These are phyloP conservation scores for Gynostemma pentaphyllum DNA, from an alignment of 306 rosid genomes.

Conservation along the genomic window DNA sequence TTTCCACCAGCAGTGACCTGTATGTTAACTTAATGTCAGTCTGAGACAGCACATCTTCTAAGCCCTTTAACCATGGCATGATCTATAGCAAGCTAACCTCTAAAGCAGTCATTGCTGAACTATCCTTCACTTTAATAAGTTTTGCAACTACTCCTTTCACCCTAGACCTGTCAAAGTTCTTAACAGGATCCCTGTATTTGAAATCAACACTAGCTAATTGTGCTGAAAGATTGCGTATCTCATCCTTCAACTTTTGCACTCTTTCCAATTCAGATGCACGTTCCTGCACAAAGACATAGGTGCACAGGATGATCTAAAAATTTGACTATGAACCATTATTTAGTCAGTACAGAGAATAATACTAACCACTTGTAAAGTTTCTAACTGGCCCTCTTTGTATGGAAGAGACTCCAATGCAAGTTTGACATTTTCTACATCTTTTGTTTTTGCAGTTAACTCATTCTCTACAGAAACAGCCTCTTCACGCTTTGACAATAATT, in stretches of 20 bases:
- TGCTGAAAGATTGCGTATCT: slow-evolving; percentile 68
- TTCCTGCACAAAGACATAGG: slow-evolving; percentile 39
- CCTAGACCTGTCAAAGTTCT: slow-evolving; percentile 80
- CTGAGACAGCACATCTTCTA: slow-evolving; percentile 10
- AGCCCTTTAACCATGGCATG: slow-evolving; percentile 1
- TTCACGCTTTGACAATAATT: slow-evolving; percentile 65
- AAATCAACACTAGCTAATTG: slow-evolving; percentile 62
- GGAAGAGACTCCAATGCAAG: slow-evolving; percentile 53
- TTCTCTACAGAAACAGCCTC: slow-evolving; percentile 79
- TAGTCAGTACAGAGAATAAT: slow-evolving; percentile 14
- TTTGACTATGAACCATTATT: slow-evolving; percentile 1
- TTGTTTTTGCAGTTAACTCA: slow-evolving; percentile 46
- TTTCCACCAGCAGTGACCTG: slow-evolving; percentile 97
- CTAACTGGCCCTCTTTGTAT: slow-evolving; percentile 75
- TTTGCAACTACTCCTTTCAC: slow-evolving; percentile 95
- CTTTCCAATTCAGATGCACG: slow-evolving; percentile 51
- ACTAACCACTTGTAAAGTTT: slow-evolving; percentile 68
- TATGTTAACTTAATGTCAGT: slow-evolving; percentile 8
- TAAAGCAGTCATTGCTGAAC: slow-evolving; percentile 75
- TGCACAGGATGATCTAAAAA: slow-evolving; percentile 11
- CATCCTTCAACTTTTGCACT: slow-evolving; percentile 77
- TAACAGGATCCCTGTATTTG: slow-evolving; percentile 65
- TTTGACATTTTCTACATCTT: slow-evolving; percentile 54
- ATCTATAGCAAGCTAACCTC: slow-evolving; percentile 44
- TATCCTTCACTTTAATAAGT: slow-evolving; percentile 81